phyloP scores from a whole-genome alignment of 2,329 filamentous ascomycete species.

The Aspergillus eucalypticola region DNA sequence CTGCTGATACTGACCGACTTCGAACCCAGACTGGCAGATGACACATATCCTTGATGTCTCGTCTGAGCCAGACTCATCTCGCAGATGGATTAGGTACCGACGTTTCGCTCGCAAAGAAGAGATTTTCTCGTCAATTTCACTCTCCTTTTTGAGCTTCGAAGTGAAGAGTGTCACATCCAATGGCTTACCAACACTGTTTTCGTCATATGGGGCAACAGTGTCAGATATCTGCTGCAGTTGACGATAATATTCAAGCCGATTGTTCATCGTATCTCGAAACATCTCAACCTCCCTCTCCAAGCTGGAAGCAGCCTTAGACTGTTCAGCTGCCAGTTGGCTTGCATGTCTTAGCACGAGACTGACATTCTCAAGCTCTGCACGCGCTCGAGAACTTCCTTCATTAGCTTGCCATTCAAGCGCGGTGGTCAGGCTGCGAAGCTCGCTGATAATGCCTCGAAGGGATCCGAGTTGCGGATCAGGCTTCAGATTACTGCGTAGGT shows the following conservation, averaged over 20 bases:
- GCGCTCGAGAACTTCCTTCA: conserved; percentile 56
- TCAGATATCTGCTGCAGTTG: conserved; percentile 92
- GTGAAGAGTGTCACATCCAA: conserved; percentile 54
- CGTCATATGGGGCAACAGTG: conserved; percentile 73
- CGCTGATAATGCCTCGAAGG: conserved; percentile 68
- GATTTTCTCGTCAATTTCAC: conserved; percentile 58
- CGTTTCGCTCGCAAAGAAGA: conserved; percentile 69
- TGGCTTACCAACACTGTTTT: conserved; percentile 56
- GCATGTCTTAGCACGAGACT: conserved; percentile 63
- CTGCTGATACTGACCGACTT: conserved; percentile 62
- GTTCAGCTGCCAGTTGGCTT: conserved; percentile 53
- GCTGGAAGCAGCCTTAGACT: conserved; percentile 53
- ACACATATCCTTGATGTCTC: conserved; percentile 70
- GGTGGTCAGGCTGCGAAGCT: conserved; percentile 65
- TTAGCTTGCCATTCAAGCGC: conserved; percentile 61
- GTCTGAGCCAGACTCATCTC: conserved; percentile 62
- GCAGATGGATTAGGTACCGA: conserved; percentile 68
- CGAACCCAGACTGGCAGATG: conserved; percentile 78
- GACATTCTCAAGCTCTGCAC: conserved; percentile 66
- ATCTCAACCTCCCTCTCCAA: conserved; percentile 68
- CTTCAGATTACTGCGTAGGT: conserved; percentile 47
- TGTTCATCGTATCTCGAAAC: conserved; percentile 79
- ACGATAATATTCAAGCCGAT: conserved; percentile 82
- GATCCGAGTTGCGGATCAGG: conserved; percentile 58
- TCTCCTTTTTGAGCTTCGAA: conserved; percentile 49